Base-by-base conservation (phyloP, 2,329 filamentous ascomycete species). In the Plenodomus lindquistii region DNA sequence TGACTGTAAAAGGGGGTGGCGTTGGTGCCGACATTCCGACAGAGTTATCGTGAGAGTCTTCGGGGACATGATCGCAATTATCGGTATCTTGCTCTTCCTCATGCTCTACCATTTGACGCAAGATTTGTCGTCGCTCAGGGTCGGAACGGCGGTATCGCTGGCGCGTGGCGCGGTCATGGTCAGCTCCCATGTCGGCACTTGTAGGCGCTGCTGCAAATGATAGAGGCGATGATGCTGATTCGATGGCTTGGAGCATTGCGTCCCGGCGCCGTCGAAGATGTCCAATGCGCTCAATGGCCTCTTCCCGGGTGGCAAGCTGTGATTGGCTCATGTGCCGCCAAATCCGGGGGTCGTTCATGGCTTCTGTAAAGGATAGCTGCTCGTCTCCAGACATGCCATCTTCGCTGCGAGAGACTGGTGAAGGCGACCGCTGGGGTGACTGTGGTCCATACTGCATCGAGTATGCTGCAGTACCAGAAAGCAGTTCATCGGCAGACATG, bases 401-500 rank as follows among this genome's bases (percentile, higher is more conserved):
- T 3, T 49, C 52, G 24, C 35, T 60, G 7, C 48, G 59, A 15
- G 59, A 62, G 42, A 60, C 67, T 10, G 65, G 59, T 2, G 61
- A 55, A 4, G 63, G 62, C 7, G 70, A 71, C 18, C 49, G 52
- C 18, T 53, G 55, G 2, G 61, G 62, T 10, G 63, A 65, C 17
- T 48, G 52, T 15, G 58, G 48, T 29, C 46, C 58, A 46, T 73
- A 90, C 59, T 87, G 83, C 20, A 93, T 86, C 57, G 89, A 84
- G 67, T 93, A 93, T 51, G 85, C 81, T 6, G 87, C 82, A 10
- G 90, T 94, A 48, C 86, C 81, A 17, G 79, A 82, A 37, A 94
- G 74, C 1, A 94, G 76, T 51, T 94, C 86, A 58, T 95, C 85
- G 31, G 86, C 83, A 35, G 85, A 82, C 92, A 97, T 96, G 38